Evolutionary conservation across 106 monocot species (phyloP).

Genomic region (Dendrobium nobile): DNA sequence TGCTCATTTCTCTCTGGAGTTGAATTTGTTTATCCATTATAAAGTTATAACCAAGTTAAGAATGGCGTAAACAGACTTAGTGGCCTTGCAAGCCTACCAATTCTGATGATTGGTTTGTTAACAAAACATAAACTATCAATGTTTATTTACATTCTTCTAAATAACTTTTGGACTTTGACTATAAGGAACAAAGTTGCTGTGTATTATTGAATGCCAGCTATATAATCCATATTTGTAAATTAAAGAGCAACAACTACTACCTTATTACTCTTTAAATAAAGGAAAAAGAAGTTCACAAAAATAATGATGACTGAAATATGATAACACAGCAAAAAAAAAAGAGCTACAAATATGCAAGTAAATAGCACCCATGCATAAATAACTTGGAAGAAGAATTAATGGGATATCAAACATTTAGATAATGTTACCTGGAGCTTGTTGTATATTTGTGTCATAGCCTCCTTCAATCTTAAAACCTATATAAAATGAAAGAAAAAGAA

Average conservation of each 20-base stretch:
- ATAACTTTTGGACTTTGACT: not conserved
- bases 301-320: not conserved
- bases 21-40: no score
- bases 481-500: conserved; percentile 1
- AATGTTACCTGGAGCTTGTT: conserved; percentile 73
- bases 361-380: not conserved
- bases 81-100: no score
- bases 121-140: no score
- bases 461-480: conserved; percentile 80
- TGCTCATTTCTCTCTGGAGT: no score
- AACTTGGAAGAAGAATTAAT: not conserved
- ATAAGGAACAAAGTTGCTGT: not conserved
- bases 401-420: not conserved
- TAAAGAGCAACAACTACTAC: not conserved
- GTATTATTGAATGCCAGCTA: not conserved
- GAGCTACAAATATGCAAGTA: not conserved
- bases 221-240: not conserved
- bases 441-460: conserved; percentile 84
- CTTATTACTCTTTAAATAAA: not conserved
- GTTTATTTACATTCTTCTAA: not conserved
- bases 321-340: not conserved
- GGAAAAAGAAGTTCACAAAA: not conserved
- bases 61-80: no score
- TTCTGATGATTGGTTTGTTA: no score
- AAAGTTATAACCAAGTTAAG: no score